These are phyloP conservation scores for Drechslerella coelobrocha DNA, from an alignment of 2,329 filamentous ascomycete species.

Conservation along the genomic window DNA sequence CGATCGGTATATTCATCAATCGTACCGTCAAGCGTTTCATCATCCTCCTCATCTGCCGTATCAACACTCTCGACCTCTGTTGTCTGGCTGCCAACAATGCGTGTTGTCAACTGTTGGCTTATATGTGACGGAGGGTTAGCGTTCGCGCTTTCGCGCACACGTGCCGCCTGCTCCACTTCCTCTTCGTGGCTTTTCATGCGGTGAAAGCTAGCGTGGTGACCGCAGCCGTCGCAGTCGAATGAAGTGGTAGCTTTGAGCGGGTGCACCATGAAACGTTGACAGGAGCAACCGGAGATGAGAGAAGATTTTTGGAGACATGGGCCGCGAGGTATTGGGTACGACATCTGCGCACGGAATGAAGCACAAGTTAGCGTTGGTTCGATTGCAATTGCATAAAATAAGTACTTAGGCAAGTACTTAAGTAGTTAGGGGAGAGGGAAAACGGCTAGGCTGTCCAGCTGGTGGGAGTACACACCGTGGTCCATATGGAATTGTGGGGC, in stretches of 20 bases:
- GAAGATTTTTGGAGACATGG: slow-evolving; percentile 63
- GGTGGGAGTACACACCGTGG: slow-evolving; percentile 16
- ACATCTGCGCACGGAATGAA: slow-evolving; percentile 28
- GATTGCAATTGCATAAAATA: neutral
- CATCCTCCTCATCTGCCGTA: slow-evolving; percentile 28
- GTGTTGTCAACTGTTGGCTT: slow-evolving; percentile 53
- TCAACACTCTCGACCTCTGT: neutral
- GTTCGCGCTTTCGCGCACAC: slow-evolving; percentile 60
- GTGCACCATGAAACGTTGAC: slow-evolving; percentile 66
- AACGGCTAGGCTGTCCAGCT: neutral
- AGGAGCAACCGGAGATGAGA: slow-evolving; percentile 62
- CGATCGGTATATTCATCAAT: slow-evolving; percentile 11
- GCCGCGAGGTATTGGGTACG: slow-evolving; percentile 60
- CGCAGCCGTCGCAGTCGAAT: slow-evolving; percentile 66
- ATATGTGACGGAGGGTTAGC: slow-evolving; percentile 56
- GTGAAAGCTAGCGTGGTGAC: slow-evolving; percentile 66
- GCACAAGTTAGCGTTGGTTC: neutral
- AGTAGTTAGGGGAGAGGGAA: neutral
- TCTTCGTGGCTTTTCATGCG: slow-evolving; percentile 61
- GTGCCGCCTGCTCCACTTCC: slow-evolving; percentile 51
- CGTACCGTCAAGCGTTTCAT: slow-evolving; percentile 40
- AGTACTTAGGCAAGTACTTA: neutral
- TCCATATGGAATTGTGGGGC: slow-evolving; percentile 46
- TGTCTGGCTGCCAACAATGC: no score
- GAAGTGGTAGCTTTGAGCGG: slow-evolving; percentile 64